Base-by-base conservation (phyloP, 2,329 filamentous ascomycete genomes). In the Drechslerella stenobrocha region DNA sequence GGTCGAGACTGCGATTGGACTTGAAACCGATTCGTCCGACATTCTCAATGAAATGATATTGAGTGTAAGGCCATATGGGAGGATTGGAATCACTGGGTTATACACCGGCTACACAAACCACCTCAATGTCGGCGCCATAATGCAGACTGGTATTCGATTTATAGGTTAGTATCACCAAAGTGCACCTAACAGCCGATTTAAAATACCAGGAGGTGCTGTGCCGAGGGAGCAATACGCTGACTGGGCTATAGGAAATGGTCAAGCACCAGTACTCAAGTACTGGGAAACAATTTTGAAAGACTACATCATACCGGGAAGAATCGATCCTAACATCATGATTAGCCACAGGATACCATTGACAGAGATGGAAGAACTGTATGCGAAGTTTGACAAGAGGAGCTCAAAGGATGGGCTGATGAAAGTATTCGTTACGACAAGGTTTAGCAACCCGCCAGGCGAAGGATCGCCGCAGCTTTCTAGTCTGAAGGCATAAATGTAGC, bases 11-110 rank as follows among this genome's bases (percentile, higher is more conserved):
- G 73, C 78, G 4, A 30, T 83, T 0, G 89, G 89, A 0, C 79
- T 87, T 30, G 90, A 95, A 78, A 95, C 89, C 0, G 90, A 95
- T 73, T 92, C 89, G 0, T 88, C 85, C 52, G 90, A 90, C 78
- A 84, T 89, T 44, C 63, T 90, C 70, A 90, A 90, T 74, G 87
- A 90, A 77, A 89, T 89, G 85, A 84, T 90, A 28, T 83, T 87
- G 73, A 80, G 83, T n/a, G 86, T 88, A 9, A 80, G 83, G 50
- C 88, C 84, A 73, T 90, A 81, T 72, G 87, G 90, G 2, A 81
- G 88, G 4, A 85, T 85, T 56, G 89, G 90, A 20, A 81, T 95
- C 60, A 95, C 89, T 0, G 89, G 89, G 55, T 83, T 85, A 8
- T 85, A 85, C 71, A 52, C 7, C 11, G 42, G 8, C 0, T 70